Evolutionary conservation across 257 asterid species (phyloP).

Genomic region (Solanum stenotomum): DNA sequence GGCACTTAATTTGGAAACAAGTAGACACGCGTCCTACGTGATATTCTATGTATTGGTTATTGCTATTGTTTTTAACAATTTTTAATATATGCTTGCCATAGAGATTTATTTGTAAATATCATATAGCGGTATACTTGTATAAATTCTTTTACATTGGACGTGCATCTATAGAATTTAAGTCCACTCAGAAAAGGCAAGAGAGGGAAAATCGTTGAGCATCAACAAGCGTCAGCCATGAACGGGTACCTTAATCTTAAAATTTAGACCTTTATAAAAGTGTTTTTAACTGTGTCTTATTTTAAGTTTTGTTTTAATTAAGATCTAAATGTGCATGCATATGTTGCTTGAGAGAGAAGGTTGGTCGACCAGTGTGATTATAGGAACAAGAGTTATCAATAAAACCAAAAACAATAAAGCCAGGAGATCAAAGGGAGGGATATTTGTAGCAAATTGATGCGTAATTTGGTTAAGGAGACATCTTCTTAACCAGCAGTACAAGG

Average conservation of each 20-base stretch:
- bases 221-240: constrained; percentile 4
- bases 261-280: not conserved
- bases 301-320: not conserved
- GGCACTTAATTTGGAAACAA: not conserved
- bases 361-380: constrained; percentile 8
- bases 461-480: not conserved
- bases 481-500: not conserved
- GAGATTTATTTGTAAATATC: not conserved
- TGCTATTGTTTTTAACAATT: not conserved
- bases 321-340: not conserved
- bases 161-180: not conserved
- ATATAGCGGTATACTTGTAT: not conserved
- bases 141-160: not conserved
- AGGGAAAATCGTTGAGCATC: not conserved
- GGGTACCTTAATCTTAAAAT: not conserved
- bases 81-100: not conserved
- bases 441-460: not conserved
- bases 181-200: constrained; percentile 14
- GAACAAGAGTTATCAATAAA: not conserved
- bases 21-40: not conserved
- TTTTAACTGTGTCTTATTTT: not conserved
- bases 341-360: not conserved
- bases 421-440: constrained; percentile 5
- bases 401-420: constrained; percentile 1
- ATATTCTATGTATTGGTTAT: not conserved